Percentiles rank a stretch among this genome's conserved stretches.
These are phyloP conservation scores for Fusarium heterosporum DNA, from an alignment of 2,329 filamentous ascomycete species.

Conservation along the genomic window DNA sequence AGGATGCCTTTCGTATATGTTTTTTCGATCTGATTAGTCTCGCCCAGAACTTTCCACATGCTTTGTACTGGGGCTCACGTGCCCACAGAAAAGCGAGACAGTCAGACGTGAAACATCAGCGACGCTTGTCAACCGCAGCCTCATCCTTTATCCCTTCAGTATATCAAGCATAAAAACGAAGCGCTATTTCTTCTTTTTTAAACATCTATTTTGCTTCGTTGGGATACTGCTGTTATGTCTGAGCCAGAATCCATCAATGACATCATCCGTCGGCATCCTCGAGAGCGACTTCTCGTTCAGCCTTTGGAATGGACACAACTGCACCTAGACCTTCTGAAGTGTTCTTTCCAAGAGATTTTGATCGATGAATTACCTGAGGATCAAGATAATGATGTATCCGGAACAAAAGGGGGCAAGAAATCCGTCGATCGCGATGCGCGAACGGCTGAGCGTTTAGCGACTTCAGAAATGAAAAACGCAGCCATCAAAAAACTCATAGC, in stretches of 20 bases:
- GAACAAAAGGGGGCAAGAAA: slow-evolving; percentile 6
- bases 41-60: background rate
- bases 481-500: slow-evolving; percentile 36
- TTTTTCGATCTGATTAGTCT: background rate
- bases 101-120: background rate
- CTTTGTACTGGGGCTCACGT: slow-evolving; percentile 19
- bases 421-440: slow-evolving; percentile 21
- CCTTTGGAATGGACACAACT: slow-evolving; percentile 40
- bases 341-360: slow-evolving; percentile 21
- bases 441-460: slow-evolving; percentile 37
- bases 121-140: background rate
- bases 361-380: accelerated
- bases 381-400: accelerated
- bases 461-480: slow-evolving; percentile 39
- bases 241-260: slow-evolving; percentile 25
- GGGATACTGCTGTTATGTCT: background rate
- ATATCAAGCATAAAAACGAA: background rate
- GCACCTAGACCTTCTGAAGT: slow-evolving; percentile 38
- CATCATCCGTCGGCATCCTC: slow-evolving; percentile 41
- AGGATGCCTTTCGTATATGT: background rate
- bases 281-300: slow-evolving; percentile 44
- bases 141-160: background rate
- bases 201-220: background rate
- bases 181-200: no score
- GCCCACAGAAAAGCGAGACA: slow-evolving; percentile 18